A percentile compares a stretch with the other conserved stretches of the same genome.
phyloP scores from a whole-genome alignment of 2,329 filamentous ascomycete species.

The Microcyclospora tardicrescens region DNA sequence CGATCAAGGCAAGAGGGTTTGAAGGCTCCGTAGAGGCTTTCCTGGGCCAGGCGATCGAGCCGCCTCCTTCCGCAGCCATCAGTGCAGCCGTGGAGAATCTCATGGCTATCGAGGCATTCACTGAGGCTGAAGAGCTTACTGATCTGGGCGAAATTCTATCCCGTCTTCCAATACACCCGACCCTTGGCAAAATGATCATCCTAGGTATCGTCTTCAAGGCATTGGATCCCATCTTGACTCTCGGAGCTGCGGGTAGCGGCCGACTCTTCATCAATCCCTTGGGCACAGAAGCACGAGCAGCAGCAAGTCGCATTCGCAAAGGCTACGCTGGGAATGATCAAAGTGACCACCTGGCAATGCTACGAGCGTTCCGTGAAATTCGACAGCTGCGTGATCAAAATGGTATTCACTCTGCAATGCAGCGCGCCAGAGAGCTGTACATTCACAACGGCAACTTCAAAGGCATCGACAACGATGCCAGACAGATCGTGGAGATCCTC shows the following conservation, averaged over 20 bases:
- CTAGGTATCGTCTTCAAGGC: constrained; percentile 40
- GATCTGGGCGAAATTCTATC: constrained; percentile 34
- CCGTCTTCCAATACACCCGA: constrained; percentile 29
- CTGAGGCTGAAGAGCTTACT: constrained; percentile 31
- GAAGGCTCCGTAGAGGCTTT: constrained; percentile 29
- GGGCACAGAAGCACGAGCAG: constrained; percentile 8
- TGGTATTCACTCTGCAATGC: constrained; percentile 19
- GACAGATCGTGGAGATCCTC: constrained; percentile 28
- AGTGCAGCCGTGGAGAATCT: constrained; percentile 28
- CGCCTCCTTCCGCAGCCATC: constrained; percentile 28
- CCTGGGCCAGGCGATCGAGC: constrained; percentile 32
- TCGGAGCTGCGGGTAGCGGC: constrained; percentile 25
- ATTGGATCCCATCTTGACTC: constrained; percentile 37
- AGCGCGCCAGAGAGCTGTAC: constrained; percentile 21
- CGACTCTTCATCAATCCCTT: constrained; percentile 24
- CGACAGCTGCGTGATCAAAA: constrained; percentile 19
- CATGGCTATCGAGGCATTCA: constrained; percentile 30
- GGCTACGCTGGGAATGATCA: constrained; percentile 23
- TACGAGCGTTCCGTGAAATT: constrained; percentile 33
- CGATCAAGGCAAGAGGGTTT: constrained; percentile 29
- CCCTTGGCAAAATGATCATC: constrained; percentile 37
- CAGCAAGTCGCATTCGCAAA: constrained; percentile 15
- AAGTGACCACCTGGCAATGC: constrained; percentile 35
- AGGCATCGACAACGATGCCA: constrained; percentile 23
- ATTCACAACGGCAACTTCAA: constrained; percentile 26